Percentiles rank a stretch among this genome's conserved stretches.
Conservation (phyloP, 2,329 filamentous ascomycete genomes). For the Corniculantispora saksenae region DNA sequence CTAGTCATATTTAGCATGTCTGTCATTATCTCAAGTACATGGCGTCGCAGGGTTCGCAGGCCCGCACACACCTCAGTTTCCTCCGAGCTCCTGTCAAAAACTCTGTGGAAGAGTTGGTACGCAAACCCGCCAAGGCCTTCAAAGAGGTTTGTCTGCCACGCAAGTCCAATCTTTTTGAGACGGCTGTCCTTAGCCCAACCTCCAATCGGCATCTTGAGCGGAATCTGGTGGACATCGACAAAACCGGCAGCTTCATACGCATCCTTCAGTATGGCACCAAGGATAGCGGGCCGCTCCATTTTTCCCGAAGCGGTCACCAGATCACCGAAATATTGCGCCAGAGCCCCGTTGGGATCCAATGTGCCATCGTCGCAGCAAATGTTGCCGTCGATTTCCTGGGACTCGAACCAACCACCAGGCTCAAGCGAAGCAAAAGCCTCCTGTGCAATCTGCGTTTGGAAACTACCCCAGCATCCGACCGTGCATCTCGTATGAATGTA, state of each 20-base stretch:
- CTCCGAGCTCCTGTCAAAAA: slow-evolving; percentile 41
- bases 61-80: slow-evolving; percentile 47
- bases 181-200: slow-evolving; percentile 51
- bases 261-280: slow-evolving; percentile 35
- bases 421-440: slow-evolving; percentile 50
- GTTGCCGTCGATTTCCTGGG: slow-evolving; percentile 46
- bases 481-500: slow-evolving; percentile 56
- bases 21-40: neutral
- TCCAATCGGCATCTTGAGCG: slow-evolving; percentile 56
- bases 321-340: slow-evolving; percentile 43
- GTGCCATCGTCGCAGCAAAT: slow-evolving; percentile 48
- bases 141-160: slow-evolving; percentile 46
- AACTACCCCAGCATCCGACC: slow-evolving; percentile 50
- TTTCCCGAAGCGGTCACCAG: slow-evolving; percentile 39
- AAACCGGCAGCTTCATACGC: slow-evolving; percentile 53
- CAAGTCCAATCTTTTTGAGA: slow-evolving; percentile 44
- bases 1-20: slow-evolving; percentile 31
- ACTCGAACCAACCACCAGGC: slow-evolving; percentile 57
- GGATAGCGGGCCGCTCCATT: slow-evolving; percentile 40
- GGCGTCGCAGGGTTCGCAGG: neutral
- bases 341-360: slow-evolving; percentile 37
- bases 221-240: slow-evolving; percentile 52
- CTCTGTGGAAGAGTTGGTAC: slow-evolving; percentile 42
- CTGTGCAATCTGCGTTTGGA: slow-evolving; percentile 50
- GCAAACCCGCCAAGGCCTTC: slow-evolving; percentile 48